Conservation (phyloP, 176 grass and related monocot genomes). For the Bonia amplexicaulis region DNA sequence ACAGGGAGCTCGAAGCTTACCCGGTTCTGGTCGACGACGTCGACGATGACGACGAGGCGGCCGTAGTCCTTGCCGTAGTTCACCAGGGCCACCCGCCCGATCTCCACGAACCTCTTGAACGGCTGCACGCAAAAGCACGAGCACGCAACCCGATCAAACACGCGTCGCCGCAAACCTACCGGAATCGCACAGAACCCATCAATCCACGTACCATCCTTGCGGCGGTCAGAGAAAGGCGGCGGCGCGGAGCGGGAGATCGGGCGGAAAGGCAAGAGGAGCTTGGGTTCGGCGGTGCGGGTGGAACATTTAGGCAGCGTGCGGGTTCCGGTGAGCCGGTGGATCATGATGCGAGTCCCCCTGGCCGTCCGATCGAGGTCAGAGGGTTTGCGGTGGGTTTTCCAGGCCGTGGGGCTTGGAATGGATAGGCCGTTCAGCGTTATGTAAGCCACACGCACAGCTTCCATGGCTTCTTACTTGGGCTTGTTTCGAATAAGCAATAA, state of each 20-base stretch:
- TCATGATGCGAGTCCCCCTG: not conserved
- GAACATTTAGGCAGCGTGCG: not conserved
- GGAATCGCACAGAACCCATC: not conserved
- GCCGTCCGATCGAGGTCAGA: slow-evolving; percentile 46
- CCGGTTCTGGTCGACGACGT: slow-evolving; percentile 81
- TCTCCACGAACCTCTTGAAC: slow-evolving; percentile 92
- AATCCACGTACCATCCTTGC: slow-evolving; percentile 47
- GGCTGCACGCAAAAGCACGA: slow-evolving; percentile 35
- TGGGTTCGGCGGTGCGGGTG: slow-evolving; percentile 28
- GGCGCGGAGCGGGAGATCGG: slow-evolving; percentile 6
- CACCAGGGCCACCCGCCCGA: slow-evolving; percentile 81
- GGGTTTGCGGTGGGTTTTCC: not conserved
- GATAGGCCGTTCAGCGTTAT: not conserved
- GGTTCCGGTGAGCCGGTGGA: slow-evolving; percentile 8
- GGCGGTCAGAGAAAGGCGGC: slow-evolving; percentile 22
- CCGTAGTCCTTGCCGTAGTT: slow-evolving; percentile 91
- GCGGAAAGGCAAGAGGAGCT: slow-evolving; percentile 19
- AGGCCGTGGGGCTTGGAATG: not conserved
- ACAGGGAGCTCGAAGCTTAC: slow-evolving; percentile 18
- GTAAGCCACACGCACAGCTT: not conserved
- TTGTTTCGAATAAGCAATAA: not conserved
- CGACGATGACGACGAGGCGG: slow-evolving; percentile 74
- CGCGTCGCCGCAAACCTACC: not conserved
- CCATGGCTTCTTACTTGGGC: not conserved
- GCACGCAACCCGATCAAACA: not conserved